Conservation (phyloP, 352 stramenopile species). For the Phytophthora macrochlamydospora region DNA sequence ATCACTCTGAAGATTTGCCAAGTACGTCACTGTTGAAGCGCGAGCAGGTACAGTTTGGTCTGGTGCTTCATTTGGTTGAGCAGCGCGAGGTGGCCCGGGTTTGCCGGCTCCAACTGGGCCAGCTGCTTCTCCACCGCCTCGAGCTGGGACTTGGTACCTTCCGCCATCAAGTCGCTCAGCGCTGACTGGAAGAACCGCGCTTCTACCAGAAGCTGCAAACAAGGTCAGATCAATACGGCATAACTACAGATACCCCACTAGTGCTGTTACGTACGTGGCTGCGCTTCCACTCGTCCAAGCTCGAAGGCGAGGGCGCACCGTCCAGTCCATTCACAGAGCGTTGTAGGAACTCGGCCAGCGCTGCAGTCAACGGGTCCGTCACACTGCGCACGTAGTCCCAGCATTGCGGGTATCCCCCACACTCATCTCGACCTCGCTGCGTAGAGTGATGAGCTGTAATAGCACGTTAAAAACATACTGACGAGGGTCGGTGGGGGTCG, state of each 20-base stretch:
- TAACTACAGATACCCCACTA: not conserved
- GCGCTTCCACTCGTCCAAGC: slow-evolving; percentile 51
- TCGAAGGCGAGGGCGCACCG: not conserved
- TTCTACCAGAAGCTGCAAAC: slow-evolving; percentile 71
- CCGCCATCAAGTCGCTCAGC: slow-evolving; percentile 55
- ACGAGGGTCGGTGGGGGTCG: slow-evolving; percentile 55
- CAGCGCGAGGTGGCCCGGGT: slow-evolving; percentile 47
- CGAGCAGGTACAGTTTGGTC: slow-evolving; percentile 80
- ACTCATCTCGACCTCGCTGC: slow-evolving; percentile 73
- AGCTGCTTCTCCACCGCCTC: slow-evolving; percentile 57
- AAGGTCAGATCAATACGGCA: not conserved
- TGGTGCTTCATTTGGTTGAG: slow-evolving; percentile 82
- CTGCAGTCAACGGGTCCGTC: slow-evolving; percentile 55
- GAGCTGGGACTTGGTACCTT: slow-evolving; percentile 59
- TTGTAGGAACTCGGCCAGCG: slow-evolving; percentile 53
- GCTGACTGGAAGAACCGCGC: slow-evolving; percentile 70
- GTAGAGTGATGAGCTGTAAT: slow-evolving; percentile 73
- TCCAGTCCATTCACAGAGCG: slow-evolving; percentile 40
- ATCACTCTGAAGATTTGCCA: not conserved
- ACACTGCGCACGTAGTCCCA: slow-evolving; percentile 59
- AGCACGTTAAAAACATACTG: slow-evolving; percentile 87
- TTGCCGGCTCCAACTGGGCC: slow-evolving; percentile 43
- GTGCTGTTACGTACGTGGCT: slow-evolving; percentile 56
- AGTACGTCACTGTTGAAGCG: slow-evolving; percentile 40
- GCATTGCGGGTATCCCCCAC: slow-evolving; percentile 62